These are phyloP conservation scores for Tephrocybe sp. DNA, from an alignment of 768 basidiomycete genomes.

Conservation along the genomic window DNA sequence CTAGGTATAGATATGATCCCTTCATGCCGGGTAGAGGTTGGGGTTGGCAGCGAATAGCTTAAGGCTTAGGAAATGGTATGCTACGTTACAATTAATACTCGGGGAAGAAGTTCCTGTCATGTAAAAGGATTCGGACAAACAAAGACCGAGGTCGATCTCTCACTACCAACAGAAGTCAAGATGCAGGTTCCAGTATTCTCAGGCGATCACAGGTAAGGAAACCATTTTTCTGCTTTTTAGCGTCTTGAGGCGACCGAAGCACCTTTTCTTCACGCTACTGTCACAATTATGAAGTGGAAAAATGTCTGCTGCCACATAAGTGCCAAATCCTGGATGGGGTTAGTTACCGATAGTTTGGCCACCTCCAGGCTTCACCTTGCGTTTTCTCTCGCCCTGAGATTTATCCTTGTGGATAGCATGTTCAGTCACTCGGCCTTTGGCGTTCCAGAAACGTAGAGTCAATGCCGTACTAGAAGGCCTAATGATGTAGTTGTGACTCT, in stretches of 20 bases:
- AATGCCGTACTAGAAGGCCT: conserved; percentile 5
- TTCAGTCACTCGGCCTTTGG: not conserved
- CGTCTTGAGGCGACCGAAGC: conserved; percentile 1
- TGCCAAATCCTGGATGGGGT: not conserved
- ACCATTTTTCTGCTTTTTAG: not conserved
- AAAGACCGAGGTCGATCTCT: conserved; percentile 6
- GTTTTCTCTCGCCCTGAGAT: not conserved
- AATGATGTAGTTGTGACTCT: not conserved
- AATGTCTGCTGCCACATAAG: not conserved
- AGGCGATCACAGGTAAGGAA: conserved; percentile 8
- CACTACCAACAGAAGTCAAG: conserved; percentile 1
- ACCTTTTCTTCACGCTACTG: conserved; percentile 11
- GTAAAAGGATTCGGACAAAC: conserved; percentile 3
- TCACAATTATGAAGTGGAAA: not conserved
- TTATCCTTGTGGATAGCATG: not conserved
- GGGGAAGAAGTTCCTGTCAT: not conserved
- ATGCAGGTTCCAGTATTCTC: not conserved
- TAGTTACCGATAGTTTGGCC: conserved; percentile 9
- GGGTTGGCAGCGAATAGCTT: too few species aligned
- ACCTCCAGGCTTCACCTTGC: not conserved
- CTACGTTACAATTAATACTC: conserved; percentile 1
- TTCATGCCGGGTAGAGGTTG: not conserved
- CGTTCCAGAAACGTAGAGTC: not conserved
- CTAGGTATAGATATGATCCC: not conserved
- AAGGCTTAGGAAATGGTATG: too few species aligned